Conservation (phyloP, 2,329 filamentous ascomycete species). For the Pyrenophora graminea region DNA sequence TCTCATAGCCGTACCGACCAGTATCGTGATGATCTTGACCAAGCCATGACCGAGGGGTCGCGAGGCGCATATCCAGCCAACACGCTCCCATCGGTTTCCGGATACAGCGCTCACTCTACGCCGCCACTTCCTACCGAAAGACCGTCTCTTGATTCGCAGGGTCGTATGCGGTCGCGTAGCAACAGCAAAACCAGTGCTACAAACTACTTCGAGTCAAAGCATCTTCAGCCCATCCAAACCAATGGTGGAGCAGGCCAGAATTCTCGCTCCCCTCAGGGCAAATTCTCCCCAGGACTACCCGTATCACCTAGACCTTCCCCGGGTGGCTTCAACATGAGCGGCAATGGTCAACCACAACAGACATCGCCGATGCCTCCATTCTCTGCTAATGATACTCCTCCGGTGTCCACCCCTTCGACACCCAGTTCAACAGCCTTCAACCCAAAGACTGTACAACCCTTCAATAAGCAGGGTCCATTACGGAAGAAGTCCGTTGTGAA, state of each 20-base stretch:
- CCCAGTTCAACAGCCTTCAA: constrained; percentile 46
- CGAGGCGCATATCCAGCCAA: constrained; percentile 40
- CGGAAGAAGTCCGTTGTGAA: constrained; percentile 65
- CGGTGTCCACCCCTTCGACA: constrained; percentile 53
- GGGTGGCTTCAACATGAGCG: constrained; percentile 36
- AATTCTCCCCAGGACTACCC: constrained; percentile 39
- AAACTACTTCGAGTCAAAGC: constrained; percentile 44
- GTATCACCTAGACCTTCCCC: constrained; percentile 46
- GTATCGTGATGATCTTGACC: constrained; percentile 58
- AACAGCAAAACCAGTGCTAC: constrained; percentile 43
- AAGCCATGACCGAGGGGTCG: constrained; percentile 54
- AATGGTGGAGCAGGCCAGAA: constrained; percentile 25
- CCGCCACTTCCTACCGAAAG: constrained; percentile 35
- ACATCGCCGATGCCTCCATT: constrained; percentile 55
- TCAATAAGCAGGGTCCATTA: constrained; percentile 33
- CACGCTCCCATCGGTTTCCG: constrained; percentile 40
- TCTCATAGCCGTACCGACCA: constrained; percentile 57
- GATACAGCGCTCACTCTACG: constrained; percentile 37
- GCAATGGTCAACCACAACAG: constrained; percentile 43
- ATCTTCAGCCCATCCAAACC: constrained; percentile 45
- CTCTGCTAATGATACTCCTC: constrained; percentile 59
- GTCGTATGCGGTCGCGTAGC: constrained; percentile 41
- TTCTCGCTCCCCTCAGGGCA: constrained; percentile 29
- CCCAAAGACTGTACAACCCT: constrained; percentile 33
- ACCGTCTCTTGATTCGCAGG: constrained; percentile 33